A percentile compares a stretch with the other conserved stretches of the same genome.
Evolutionary conservation across 202 grass and related monocot genomes (phyloP).

Genomic region (Panicum hallii): DNA sequence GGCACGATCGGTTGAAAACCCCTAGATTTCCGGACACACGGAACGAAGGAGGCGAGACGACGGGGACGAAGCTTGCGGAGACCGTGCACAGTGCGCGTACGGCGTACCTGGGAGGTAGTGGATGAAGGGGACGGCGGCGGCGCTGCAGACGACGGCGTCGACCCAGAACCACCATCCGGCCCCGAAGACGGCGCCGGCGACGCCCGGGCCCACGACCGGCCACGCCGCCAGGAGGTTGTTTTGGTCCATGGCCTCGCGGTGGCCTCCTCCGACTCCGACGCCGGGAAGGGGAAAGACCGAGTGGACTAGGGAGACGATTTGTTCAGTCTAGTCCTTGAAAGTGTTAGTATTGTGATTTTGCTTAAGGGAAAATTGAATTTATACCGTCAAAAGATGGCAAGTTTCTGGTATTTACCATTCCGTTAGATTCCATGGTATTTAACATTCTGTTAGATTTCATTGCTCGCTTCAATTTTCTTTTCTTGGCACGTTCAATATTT

Average conservation of each 20-base stretch:
- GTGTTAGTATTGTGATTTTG: not conserved
- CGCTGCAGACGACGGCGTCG: conserved; percentile 89
- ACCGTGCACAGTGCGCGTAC: conserved; percentile 16
- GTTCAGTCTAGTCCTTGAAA: conserved; percentile 2
- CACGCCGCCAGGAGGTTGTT: conserved; percentile 62
- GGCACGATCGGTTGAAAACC: not conserved
- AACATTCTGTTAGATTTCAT: no score
- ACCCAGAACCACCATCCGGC: conserved; percentile 93
- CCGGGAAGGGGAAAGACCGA: conserved; percentile 30
- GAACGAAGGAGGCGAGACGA: not conserved
- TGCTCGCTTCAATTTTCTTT: no score
- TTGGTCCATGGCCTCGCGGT: conserved; percentile 48
- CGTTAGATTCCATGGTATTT: no score
- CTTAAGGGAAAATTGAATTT: not conserved
- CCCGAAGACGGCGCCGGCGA: conserved; percentile 79
- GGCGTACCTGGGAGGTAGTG: conserved; percentile 83
- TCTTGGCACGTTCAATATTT: no score
- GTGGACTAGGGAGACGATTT: not conserved
- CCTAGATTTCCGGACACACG: not conserved
- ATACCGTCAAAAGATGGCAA: no score
- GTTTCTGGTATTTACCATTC: no score
- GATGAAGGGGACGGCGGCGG: conserved; percentile 72
- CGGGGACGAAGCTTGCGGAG: not conserved
- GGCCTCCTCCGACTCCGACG: conserved; percentile 39
- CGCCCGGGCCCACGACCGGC: conserved; percentile 61